Percentiles rank a stretch among this genome's conserved stretches.
phyloP scores from a whole-genome alignment of 2,329 filamentous ascomycete species.

The Cryoendolithus antarcticus region DNA sequence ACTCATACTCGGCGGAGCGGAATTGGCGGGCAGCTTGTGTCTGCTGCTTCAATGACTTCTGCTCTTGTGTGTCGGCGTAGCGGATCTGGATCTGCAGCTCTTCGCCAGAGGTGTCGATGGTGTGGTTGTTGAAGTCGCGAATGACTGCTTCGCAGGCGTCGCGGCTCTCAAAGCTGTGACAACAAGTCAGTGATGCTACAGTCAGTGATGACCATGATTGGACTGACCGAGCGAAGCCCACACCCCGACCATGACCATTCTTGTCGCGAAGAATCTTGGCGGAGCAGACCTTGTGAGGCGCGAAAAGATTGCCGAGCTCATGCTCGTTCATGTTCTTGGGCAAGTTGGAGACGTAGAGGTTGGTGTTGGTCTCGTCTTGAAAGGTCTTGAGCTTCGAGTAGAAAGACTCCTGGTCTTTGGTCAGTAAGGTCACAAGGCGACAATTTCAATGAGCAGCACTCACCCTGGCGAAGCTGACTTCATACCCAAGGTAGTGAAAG shows the following conservation, averaged over 20 bases:
- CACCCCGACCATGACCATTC: slow-evolving; percentile 86
- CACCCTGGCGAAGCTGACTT: slow-evolving; percentile 92
- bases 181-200: slow-evolving; percentile 5
- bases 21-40: slow-evolving; percentile 92
- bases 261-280: slow-evolving; percentile 90
- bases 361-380: slow-evolving; percentile 78
- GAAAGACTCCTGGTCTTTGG: slow-evolving; percentile 65
- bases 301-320: slow-evolving; percentile 66
- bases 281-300: slow-evolving; percentile 72
- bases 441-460: slow-evolving; percentile 18
- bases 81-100: slow-evolving; percentile 83
- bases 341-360: slow-evolving; percentile 95
- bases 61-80: slow-evolving; percentile 90
- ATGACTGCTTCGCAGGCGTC: slow-evolving; percentile 87
- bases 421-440: slow-evolving; percentile 14
- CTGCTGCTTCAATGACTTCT: slow-evolving; percentile 93
- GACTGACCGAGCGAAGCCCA: slow-evolving; percentile 85
- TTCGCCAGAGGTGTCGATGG: slow-evolving; percentile 48
- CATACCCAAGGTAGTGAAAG: slow-evolving; percentile 88
- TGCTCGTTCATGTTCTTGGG: slow-evolving; percentile 86
- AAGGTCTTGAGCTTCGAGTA: slow-evolving; percentile 97
- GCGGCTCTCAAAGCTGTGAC: slow-evolving; percentile 67
- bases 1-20: slow-evolving; percentile 79
- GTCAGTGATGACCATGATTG: not conserved
- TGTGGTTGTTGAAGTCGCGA: slow-evolving; percentile 64